A percentile compares a stretch with the other conserved stretches of the same genome.
Conservation (phyloP, 768 basidiomycete species). For the Cystobasidium onofrii region DNA sequence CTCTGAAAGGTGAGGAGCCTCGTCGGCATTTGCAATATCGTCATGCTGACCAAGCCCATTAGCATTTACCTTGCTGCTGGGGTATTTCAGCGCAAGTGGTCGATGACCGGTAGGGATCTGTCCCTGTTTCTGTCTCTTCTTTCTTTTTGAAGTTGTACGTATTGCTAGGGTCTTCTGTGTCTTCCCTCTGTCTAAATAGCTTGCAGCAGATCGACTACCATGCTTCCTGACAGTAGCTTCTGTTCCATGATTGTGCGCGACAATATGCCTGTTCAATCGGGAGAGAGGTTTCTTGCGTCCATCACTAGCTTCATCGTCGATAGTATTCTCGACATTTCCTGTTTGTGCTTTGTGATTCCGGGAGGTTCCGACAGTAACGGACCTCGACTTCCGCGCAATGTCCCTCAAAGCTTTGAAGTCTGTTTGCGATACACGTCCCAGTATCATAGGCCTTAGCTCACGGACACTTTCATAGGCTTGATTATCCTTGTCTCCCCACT, state of each 20-base stretch:
- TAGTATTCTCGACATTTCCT: background rate
- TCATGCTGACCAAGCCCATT: no score
- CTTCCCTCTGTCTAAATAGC: no score
- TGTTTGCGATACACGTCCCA: background rate
- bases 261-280: background rate
- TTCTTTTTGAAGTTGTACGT: background rate
- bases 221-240: background rate
- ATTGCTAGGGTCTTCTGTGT: no score
- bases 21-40: no score
- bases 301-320: background rate
- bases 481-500: background rate
- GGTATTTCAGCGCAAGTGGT: background rate
- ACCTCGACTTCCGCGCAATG: background rate
- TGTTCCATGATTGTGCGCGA: background rate
- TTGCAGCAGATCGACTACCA: background rate
- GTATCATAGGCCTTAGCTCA: background rate
- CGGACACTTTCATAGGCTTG: background rate
- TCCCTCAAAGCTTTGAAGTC: background rate
- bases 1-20: no score
- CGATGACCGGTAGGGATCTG: background rate
- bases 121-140: background rate
- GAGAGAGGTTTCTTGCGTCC: background rate
- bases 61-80: background rate
- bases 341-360: background rate
- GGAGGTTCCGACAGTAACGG: background rate